phyloP scores from a whole-genome alignment of 768 basidiomycete genomes.

The Tulasnella sp. region DNA sequence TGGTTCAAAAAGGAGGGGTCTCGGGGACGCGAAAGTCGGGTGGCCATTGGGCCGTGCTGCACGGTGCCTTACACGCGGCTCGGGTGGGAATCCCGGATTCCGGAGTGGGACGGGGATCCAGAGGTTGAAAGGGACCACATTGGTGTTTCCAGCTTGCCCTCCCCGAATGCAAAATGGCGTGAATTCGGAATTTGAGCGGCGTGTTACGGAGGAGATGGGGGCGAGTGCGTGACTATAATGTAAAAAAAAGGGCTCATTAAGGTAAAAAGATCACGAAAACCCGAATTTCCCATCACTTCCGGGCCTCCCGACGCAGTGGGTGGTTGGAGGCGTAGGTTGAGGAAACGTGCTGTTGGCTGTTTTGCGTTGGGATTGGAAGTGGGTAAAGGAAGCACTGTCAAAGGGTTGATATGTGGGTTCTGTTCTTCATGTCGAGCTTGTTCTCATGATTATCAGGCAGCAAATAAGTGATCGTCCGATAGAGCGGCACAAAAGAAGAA shows the following conservation, averaged over 20 bases:
- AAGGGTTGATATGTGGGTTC: slow-evolving; percentile 16
- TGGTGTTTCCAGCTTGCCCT: neutral
- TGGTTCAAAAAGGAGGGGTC: neutral
- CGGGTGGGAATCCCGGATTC: slow-evolving; percentile 10
- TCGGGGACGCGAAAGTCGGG: neutral
- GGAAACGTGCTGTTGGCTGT: slow-evolving; percentile 9
- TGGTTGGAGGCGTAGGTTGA: neutral
- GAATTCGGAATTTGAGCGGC: slow-evolving; percentile 5
- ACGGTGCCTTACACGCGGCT: slow-evolving; percentile 7
- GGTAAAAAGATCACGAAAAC: neutral
- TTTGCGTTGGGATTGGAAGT: neutral
- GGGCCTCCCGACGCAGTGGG: neutral
- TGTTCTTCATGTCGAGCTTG: slow-evolving; percentile 12
- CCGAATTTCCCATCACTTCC: slow-evolving; percentile 8
- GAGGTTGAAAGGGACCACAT: neutral
- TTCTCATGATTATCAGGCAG: slow-evolving; percentile 11
- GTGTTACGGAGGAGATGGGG: neutral
- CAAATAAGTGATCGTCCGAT: slow-evolving; percentile 13
- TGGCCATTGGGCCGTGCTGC: neutral
- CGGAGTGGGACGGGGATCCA: neutral
- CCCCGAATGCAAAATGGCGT: neutral
- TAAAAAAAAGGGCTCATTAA: neutral
- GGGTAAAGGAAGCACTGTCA: slow-evolving; percentile 18
- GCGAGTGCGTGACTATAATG: neutral
- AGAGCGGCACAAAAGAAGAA: slow-evolving; percentile 15